Evolutionary conservation across 129 eudicot species (phyloP).

Genomic region (Centaurea solstitialis): DNA sequence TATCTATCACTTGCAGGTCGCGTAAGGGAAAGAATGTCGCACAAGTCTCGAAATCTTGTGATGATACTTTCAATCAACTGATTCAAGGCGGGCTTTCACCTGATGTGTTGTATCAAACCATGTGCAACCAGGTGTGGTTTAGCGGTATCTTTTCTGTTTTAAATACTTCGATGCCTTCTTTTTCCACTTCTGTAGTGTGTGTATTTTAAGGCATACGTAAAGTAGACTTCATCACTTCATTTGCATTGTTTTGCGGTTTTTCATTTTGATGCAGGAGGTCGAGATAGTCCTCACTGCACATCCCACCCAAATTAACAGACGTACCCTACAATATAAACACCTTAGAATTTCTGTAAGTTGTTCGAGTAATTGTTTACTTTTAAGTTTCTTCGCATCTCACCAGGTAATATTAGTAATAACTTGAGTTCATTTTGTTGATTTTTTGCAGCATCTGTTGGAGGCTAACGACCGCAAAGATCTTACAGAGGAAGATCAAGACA

Average conservation of each 20-base stretch:
- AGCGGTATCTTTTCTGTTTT: neutral
- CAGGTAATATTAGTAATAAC: neutral
- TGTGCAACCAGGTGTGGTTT: conserved; percentile 80
- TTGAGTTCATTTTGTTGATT: conserved; percentile 1
- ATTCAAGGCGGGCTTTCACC: conserved; percentile 84
- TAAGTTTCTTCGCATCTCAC: neutral
- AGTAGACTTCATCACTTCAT: neutral
- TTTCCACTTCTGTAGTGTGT: neutral
- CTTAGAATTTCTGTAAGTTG: conserved; percentile 64
- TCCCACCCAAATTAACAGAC: conserved; percentile 78
- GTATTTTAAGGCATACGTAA: neutral
- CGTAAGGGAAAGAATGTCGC: conserved; percentile 55
- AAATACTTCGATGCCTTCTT: neutral
- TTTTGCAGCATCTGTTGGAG: conserved; percentile 82
- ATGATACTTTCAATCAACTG: conserved; percentile 81
- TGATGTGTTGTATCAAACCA: conserved; percentile 71
- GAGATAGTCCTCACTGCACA: conserved; percentile 95
- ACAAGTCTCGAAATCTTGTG: conserved; percentile 86
- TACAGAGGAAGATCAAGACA: conserved; percentile 81
- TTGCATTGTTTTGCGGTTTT: neutral
- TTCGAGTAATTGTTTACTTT: neutral
- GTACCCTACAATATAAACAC: conserved; percentile 75
- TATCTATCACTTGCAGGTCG: conserved; percentile 61
- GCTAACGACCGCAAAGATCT: conserved; percentile 84
- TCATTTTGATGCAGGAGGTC: conserved; percentile 53